Evolutionary conservation across 352 stramenopile genomes (phyloP), one percentile per base, ranked within the genome.

Genomic region (Pythium graminicola): DNA sequence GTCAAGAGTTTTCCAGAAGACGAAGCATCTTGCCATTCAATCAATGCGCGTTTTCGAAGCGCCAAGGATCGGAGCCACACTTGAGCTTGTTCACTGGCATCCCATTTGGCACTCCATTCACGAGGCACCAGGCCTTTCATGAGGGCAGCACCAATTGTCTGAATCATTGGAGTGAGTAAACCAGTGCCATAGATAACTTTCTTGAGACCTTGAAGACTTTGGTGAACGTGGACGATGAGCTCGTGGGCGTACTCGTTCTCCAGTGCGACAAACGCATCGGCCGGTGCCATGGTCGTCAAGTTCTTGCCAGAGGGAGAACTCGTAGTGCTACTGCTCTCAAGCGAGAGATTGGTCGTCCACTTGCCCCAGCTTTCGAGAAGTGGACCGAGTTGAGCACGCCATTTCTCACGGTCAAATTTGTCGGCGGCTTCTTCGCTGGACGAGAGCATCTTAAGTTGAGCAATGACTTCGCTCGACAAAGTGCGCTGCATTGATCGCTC

Each of bases 401-500:
- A 98, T 43, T 89, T 85, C 35, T 97, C 87, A 20, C 88, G 74
- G 63, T 98, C 88, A 53, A 97, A 98, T n/a, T 74, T 84, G 1
- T 73, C 73, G 0, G 62, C 69, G 2, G 62, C 66, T 10, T 76
- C 64, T 45, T 83, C 72, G 49, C 66, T 88, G 22, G 81, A 70
- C 9, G 75, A 84, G 8, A 98, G 73, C 52, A 76, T 73, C 40
- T 94, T 82, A 23, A 98, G 72, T 46, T 96, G 81, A 11, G 72
- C 64, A 22, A 97, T 86, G n/a, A 97, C 81, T 11, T 81, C 61
- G 1, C 69, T 57, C 17, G 87, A 97, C 7, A 81, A 65, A 19
- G 86, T 82, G n/a, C 93, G 85, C 61, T 98, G 92, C 55, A 97
- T 88, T 3, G 77, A 96, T 1, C 89, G 72, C 62, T 98, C 93